phyloP scores from a whole-genome alignment of 2,329 filamentous ascomycete species.

The Fusarium sp. region DNA sequence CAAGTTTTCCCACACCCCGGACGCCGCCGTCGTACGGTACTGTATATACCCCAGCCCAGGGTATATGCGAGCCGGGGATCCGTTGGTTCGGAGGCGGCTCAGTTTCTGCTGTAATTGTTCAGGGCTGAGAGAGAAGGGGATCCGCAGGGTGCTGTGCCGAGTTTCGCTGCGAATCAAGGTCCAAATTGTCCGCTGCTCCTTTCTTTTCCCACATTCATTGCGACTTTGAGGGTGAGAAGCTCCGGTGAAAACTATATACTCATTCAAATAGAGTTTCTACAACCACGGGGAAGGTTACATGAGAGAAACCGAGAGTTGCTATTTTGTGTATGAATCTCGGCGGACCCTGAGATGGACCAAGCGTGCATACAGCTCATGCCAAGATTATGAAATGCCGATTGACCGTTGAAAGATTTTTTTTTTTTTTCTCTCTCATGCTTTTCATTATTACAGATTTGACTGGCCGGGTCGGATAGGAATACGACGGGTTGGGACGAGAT shows the following conservation, averaged over 20 bases:
- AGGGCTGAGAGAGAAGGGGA: conserved; percentile 10
- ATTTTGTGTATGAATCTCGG: conserved; percentile 3
- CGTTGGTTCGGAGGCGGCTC: neutral
- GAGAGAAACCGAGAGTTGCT: neutral
- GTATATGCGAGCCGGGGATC: neutral
- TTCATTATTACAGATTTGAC: conserved; percentile 7
- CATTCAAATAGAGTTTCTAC: neutral
- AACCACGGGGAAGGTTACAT: conserved; percentile 27
- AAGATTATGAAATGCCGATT: conserved; percentile 1
- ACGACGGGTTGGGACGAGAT: conserved; percentile 2
- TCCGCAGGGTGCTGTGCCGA: conserved; percentile 16
- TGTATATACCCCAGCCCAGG: conserved; percentile 28
- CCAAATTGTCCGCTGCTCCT: neutral
- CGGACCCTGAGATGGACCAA: conserved; percentile 1
- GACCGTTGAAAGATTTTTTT: conserved; percentile 19
- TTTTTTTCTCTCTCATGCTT: neutral
- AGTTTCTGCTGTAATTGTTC: neutral
- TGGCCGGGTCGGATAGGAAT: neutral
- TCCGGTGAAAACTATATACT: neutral
- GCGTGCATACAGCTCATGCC: conserved; percentile 5
- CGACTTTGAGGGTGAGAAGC: neutral
- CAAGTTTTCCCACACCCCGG: conserved; percentile 6
- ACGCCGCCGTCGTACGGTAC: conserved; percentile 33
- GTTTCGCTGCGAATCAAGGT: conserved; percentile 2
- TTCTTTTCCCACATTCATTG: conserved; percentile 7